Base-by-base conservation (phyloP, 768 basidiomycete genomes). In the Cystofilobasidium capitatum region DNA sequence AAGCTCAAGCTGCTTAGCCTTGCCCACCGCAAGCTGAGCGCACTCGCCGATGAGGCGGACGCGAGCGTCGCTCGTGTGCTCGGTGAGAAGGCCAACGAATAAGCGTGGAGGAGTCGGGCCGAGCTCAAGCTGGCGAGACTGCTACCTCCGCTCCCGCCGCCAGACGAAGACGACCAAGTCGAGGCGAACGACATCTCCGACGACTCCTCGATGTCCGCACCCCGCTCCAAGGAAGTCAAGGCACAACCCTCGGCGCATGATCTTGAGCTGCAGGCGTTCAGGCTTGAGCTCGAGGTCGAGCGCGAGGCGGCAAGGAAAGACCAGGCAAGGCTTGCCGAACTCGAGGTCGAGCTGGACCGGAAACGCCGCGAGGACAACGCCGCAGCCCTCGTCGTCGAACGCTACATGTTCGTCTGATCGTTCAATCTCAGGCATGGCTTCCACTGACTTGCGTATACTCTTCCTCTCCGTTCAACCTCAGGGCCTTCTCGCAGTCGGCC, bases 401-500 rank as follows among this genome's bases (percentile, higher is more conserved):
- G 87, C 42, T 91, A 91, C 75, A 91, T 90, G 89, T 89, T 71
- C 64, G 85, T 79, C 20, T 20, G 42, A 26, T 54, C 64, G 40
- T n/a, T 36, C 14, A 13, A 24, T 57, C 12, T 13, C 26, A n/a
- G n/a, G n/a, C n/a, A n/a, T n/a, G n/a, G n/a, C n/a, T n/a, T n/a
- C n/a, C n/a, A n/a, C n/a, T n/a, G n/a, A n/a, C n/a, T n/a, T n/a
- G n/a, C n/a, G n/a, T 24, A 33, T 8, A 22, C 4, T 47, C 6
- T 35, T 22, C 13, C 0, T 31, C 65, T 0, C 37, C 59, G 24
- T 9, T 20, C 37, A n/a, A 26, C 17, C 16, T 42, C 69, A 89
- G 89, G 89, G 87, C 85, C 75, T 91, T 90, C 76, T 89, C 88
- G 2, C 89, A 91, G 73, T 79, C 82, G 1, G 84, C 87, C 9